Evolutionary conservation across 129 eudicot genomes (phyloP), one percentile per base, ranked within the genome.

Genomic region (Arctium minus): DNA sequence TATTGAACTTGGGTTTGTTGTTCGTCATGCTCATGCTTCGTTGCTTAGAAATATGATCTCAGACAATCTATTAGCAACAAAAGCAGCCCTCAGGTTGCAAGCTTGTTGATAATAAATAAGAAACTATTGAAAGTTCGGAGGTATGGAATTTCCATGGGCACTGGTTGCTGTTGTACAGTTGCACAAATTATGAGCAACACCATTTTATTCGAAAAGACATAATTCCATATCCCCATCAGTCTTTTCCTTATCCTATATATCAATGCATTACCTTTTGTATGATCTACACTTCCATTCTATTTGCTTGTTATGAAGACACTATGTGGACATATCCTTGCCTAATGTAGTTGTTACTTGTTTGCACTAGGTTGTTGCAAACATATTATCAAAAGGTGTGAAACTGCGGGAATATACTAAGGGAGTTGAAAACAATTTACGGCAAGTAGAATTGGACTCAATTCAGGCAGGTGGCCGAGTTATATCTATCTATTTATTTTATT

Each of bases 351-450:
- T 78, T 48, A 35, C 37, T 77, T 81, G 17, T 78, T 79, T 74
- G 72, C 46, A 22, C 18, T 81, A 96, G 99, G 98, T 93, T 46
- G 99, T 96, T 44, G 92, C 99, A 31, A 93, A 88, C 81, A 96
- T 96, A 85, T 87, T 96, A 83, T 93, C 99, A 33, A 93, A 96
- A 86, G 99, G 99, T 29, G 91, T 92, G 72, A 91, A 82, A 86
- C 74, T 93, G 86, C 92, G 99, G 48, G 99, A 96, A 68, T 91
- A 96, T 82, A 93, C 99, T 7, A 96, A 93, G 87, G 97, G 93
- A 65, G 99, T 96, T 78, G 99, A 96, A 84, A 93, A 93, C 89
- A 93, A 96, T 86, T 82, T 96, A 80, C 94, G 99, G 39, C 92
- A 96, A 88, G 92, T 86, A 77, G 99, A 96, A 80, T 79, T 96